Evolutionary conservation across 2,329 filamentous ascomycete genomes (phyloP), one percentile per base, ranked within the genome.

Genomic region (Elsinoe batatas): DNA sequence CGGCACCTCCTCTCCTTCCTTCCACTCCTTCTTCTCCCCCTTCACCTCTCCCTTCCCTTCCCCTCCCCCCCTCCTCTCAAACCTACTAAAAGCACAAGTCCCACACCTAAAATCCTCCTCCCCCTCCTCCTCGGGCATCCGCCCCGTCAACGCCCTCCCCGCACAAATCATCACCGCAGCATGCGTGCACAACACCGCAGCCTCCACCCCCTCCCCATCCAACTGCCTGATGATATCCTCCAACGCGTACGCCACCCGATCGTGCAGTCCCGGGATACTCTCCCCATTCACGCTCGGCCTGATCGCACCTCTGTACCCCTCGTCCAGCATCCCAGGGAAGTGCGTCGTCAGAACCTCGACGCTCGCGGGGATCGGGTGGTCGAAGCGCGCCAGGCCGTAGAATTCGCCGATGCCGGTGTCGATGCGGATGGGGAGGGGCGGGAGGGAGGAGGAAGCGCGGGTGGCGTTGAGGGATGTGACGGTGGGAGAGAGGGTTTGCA

Each of bases 91-190:
- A 0, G 87, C 84, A 65, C 88, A 91, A 1, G 90, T 95, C 68
- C 85, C 95, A 58, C 88, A 88, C 58, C 79, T 76, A 67, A 95
- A 96, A 69, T 96, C 91, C 60, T 93, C 85, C 53, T 79, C 79
- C 6, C 80, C 81, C 30, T 82, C 76, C 66, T 85, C 81, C 0
- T 81, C 78, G 0, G 91, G 91, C 78, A 91, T 83, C 26, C 63
- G 60, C 8, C 89, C 90, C 1, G 91, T 96, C 63, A 98, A 74
- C 1, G 82, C 83, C 38, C 93, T 79, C 0, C 91, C 91, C 61
- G 93, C 80, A 7, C 87, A 85, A 67, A 98, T 96, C 64, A 97
- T 80, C 10, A 85, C 82, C 3, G 93, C 93, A 1, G 93, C 93
- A 73, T 98, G 93, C 1, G 88, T 86, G 71, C 88, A 95, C 37